Evolutionary conservation across 1,284 basidiomycete species (phyloP).

Genomic region (Lentinus polychrous): DNA sequence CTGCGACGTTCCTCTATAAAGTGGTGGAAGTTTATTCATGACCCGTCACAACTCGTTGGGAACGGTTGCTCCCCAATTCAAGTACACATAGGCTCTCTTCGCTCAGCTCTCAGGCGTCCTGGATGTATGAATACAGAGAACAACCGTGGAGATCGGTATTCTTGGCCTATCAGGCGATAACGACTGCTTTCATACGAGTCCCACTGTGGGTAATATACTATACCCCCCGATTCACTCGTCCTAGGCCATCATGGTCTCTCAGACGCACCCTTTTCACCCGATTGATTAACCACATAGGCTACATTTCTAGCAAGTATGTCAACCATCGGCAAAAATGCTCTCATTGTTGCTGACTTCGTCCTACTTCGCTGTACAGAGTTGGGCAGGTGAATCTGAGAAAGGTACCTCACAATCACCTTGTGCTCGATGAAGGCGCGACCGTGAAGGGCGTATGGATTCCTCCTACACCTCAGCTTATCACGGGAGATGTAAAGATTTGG

Average conservation of each 20-base stretch:
- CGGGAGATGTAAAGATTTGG: conserved; percentile 11
- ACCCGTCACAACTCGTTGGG: too few relatives aligned
- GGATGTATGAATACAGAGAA: background rate
- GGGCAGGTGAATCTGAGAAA: background rate
- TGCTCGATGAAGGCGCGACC: conserved; percentile 3
- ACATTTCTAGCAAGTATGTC: background rate
- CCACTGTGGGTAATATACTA: conserved; percentile 3
- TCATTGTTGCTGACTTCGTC: background rate
- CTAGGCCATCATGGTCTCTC: conserved; percentile 1
- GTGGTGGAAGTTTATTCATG: too few relatives aligned
- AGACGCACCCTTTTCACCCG: background rate
- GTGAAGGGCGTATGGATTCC: conserved; percentile 9
- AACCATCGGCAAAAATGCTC: background rate
- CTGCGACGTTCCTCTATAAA: too few relatives aligned
- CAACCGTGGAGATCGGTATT: conserved; percentile 24
- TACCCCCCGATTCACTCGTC: background rate
- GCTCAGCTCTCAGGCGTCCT: too few relatives aligned
- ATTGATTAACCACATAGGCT: background rate
- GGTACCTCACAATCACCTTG: conserved; percentile 4
- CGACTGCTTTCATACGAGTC: conserved; percentile 1
- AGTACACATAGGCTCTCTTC: too few relatives aligned
- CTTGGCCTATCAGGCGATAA: conserved; percentile 29
- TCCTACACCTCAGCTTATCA: conserved; percentile 6
- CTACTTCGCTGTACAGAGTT: too few relatives aligned
- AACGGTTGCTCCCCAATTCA: too few relatives aligned